Evolutionary conservation across 2,329 filamentous ascomycete species (phyloP).

Genomic region (Lachnellula hyalina): DNA sequence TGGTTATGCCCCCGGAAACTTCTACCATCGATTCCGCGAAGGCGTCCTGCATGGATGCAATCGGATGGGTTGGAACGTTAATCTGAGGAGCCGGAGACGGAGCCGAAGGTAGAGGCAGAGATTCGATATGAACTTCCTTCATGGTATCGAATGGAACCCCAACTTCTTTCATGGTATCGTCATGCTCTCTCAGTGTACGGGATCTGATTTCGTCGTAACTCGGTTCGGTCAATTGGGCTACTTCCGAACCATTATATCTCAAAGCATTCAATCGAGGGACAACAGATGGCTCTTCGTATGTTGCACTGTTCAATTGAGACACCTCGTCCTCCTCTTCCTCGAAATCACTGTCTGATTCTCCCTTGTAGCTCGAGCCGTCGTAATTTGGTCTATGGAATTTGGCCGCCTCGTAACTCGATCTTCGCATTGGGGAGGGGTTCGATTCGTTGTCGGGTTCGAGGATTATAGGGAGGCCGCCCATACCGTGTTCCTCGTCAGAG

Average conservation of each 20-base stretch:
- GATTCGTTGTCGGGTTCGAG: constrained; percentile 17
- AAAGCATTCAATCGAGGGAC: background rate
- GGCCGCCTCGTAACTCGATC: background rate
- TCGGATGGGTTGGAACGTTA: constrained; percentile 57
- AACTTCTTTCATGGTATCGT: constrained; percentile 23
- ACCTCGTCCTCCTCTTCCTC: background rate
- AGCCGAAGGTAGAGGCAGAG: too few relatives aligned
- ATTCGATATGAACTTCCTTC: background rate
- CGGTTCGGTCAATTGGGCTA: background rate
- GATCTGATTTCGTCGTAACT: constrained; percentile 3
- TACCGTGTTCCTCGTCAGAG: constrained; percentile 7
- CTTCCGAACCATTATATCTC: background rate
- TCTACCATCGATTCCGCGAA: constrained; percentile 80
- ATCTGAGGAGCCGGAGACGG: background rate
- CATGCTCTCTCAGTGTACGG: constrained; percentile 8
- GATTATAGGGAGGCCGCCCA: constrained; percentile 16
- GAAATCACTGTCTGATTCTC: background rate
- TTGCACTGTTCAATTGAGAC: background rate
- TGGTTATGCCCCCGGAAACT: constrained; percentile 47
- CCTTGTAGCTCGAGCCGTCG: background rate
- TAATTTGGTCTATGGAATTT: background rate
- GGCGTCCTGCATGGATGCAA: constrained; percentile 70
- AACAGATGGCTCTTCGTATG: background rate
- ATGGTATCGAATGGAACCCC: background rate
- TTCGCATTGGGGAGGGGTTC: background rate